Evolutionary conservation across 2,329 filamentous ascomycete species (phyloP).

Genomic region (Hymenoscyphus occultus): DNA sequence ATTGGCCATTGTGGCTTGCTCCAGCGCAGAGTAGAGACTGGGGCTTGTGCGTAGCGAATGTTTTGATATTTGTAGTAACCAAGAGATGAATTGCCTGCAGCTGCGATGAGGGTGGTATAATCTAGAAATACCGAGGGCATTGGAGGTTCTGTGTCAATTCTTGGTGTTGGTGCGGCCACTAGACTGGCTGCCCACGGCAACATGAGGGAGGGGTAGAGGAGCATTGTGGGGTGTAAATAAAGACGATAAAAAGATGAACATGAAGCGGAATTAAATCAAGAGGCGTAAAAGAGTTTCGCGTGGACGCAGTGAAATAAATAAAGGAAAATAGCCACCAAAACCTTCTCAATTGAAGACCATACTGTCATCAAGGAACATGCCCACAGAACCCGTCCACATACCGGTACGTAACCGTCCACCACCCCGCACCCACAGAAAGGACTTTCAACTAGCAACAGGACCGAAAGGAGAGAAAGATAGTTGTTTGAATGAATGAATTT

Average conservation of each 20-base stretch:
- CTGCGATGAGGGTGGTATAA: conserved; percentile 2
- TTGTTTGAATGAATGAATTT: too few species aligned
- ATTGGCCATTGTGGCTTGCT: conserved; percentile 38
- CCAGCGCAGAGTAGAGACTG: conserved; percentile 37
- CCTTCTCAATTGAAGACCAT: not conserved
- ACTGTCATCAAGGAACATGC: not conserved
- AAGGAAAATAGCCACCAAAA: not conserved
- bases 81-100: conserved; percentile 1
- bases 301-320: not conserved
- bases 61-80: conserved; percentile 38
- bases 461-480: too few species aligned
- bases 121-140: conserved; percentile 6
- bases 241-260: not conserved
- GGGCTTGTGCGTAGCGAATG: conserved; percentile 38
- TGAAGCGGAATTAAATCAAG: not conserved
- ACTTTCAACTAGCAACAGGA: too few species aligned
- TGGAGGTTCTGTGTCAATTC: not conserved
- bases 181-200: not conserved
- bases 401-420: not conserved
- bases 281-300: not conserved
- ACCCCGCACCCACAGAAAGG: too few species aligned
- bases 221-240: not conserved
- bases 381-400: not conserved
- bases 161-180: not conserved
- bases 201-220: not conserved